Evolutionary conservation across 257 asterid genomes (phyloP), one percentile per base, ranked within the genome.

Genomic region (Avicennia marina): DNA sequence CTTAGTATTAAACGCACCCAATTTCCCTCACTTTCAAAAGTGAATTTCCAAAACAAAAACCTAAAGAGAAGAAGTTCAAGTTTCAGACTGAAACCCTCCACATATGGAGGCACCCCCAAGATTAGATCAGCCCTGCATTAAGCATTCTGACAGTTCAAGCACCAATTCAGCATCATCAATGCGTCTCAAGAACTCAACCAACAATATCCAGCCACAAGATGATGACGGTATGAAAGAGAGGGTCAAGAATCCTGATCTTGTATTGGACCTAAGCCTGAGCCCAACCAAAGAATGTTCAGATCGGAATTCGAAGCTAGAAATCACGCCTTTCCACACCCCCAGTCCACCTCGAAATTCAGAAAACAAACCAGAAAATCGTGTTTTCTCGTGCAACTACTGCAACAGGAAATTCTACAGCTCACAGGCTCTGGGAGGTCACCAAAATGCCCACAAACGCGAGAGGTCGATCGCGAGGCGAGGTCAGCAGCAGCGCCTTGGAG

Each of bases 371-470:
- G 78, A 73, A 64, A 75, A 73, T 1, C 78, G 86, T 2, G 81
- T 85, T 0, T 89, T 86, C 62, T 73, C 97, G 3, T 89, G 97
- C 83, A 89, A 86, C 67, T 89, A 81, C 64, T 89, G 95, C 64
- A 80, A 68, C 24, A 66, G 87, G 16, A 89, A 80, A 43, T 89
- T 89, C 71, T 82, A 75, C 67, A 84, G 95, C 67, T 81, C 97
- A 0, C 95, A 89, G 55, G 97, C 97, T 2, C 68, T 89, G 0
- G 97, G 95, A 0, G 97, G 97, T 42, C 97, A 89, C 25, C 97
- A 89, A 54, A 89, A 89, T 38, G 97, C 95, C 1, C 97, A 89
- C 70, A 89, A 80, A 49, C 74, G 85, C 0, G 95, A 89, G 64
- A 38, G 95, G 45, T 75, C 85, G 8, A 74, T 83, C 1, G 87